phyloP scores from a whole-genome alignment of 257 asterid species.

The Coffea eugenioides region DNA sequence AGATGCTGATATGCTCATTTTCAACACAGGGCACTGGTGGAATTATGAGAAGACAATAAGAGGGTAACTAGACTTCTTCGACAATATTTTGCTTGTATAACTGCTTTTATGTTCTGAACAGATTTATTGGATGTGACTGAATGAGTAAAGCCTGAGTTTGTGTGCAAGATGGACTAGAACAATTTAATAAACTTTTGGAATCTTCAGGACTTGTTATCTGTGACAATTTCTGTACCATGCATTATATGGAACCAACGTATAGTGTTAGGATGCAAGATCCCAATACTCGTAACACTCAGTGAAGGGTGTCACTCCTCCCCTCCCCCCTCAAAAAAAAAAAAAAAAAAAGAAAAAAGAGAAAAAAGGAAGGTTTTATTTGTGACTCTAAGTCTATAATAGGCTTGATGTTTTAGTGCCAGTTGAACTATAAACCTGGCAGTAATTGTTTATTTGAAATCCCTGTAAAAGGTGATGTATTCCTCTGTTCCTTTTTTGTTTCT shows the following conservation, averaged over 20 bases:
- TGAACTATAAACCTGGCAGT: not conserved
- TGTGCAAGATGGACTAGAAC: not conserved
- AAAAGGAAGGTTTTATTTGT: not conserved
- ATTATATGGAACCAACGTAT: not conserved
- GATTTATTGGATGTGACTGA: not conserved
- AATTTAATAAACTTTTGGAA: not conserved
- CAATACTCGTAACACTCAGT: not conserved
- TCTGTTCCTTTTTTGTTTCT: not conserved
- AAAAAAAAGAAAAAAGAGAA: not conserved
- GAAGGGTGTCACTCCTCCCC: not conserved
- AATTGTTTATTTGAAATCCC: not conserved
- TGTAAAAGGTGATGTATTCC: not conserved
- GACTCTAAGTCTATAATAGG: not conserved
- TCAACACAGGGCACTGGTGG: slow-evolving; percentile 97
- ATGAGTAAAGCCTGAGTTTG: not conserved
- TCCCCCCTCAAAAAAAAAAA: no score
- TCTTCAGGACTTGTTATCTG: not conserved
- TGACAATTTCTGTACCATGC: not conserved
- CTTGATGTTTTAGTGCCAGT: not conserved
- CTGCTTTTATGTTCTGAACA: not conserved
- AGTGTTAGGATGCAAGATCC: not conserved
- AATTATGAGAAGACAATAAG: slow-evolving; percentile 87
- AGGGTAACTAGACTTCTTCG: slow-evolving; percentile 44
- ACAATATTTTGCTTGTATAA: not conserved
- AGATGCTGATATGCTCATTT: slow-evolving; percentile 69